Conservation (phyloP, 176 grass and related monocot species). For the Zoysia pacifica region DNA sequence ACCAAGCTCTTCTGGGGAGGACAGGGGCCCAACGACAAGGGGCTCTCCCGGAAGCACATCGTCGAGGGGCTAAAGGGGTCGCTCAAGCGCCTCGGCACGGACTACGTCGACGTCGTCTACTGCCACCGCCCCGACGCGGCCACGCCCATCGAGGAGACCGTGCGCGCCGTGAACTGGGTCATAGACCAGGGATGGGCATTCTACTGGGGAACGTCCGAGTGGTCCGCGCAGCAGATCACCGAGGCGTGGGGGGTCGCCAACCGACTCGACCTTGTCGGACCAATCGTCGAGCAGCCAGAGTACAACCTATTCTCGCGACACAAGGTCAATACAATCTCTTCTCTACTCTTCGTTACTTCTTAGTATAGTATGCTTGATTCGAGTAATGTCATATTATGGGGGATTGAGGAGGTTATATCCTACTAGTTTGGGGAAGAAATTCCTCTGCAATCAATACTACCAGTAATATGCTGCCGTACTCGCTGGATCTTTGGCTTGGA, state of each 20-base stretch:
- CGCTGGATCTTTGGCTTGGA: slow-evolving; percentile 12
- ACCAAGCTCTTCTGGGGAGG: slow-evolving; percentile 99
- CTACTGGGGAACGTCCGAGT: slow-evolving; percentile 96
- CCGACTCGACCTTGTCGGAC: slow-evolving; percentile 85
- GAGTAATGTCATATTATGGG: background rate
- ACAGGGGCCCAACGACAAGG: slow-evolving; percentile 93
- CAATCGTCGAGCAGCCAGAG: slow-evolving; percentile 92
- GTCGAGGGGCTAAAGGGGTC: slow-evolving; percentile 78
- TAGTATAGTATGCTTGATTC: background rate
- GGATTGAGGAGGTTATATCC: too few relatives aligned
- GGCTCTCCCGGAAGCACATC: slow-evolving; percentile 93
- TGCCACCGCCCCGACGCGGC: slow-evolving; percentile 80
- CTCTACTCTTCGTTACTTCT: background rate
- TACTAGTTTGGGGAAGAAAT: too few relatives aligned
- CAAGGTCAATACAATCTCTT: slow-evolving; percentile 50
- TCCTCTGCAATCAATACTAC: background rate
- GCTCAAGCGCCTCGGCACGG: slow-evolving; percentile 77
- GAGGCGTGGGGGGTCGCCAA: slow-evolving; percentile 74
- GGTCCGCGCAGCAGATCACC: slow-evolving; percentile 95
- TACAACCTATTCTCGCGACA: slow-evolving; percentile 97
- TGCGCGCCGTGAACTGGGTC: slow-evolving; percentile 90
- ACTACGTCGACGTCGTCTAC: slow-evolving; percentile 88
- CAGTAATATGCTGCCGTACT: background rate
- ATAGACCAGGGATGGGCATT: slow-evolving; percentile 92
- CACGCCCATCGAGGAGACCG: slow-evolving; percentile 91